Percentiles rank a stretch among this genome's conserved stretches.
phyloP scores from a whole-genome alignment of 129 eudicot genomes.

The Ambrosia trifida region DNA sequence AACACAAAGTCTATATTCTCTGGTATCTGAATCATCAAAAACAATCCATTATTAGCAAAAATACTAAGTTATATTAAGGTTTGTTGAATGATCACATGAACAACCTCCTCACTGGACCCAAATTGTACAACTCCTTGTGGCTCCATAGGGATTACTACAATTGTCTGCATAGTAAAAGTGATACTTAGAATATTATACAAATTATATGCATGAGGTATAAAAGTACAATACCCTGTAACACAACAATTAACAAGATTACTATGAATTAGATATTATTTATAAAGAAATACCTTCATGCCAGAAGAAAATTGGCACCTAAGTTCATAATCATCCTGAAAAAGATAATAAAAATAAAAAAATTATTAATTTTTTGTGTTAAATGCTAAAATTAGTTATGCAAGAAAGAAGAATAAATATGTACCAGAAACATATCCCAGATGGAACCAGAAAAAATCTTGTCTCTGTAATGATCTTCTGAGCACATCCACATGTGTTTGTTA shows the following conservation, averaged over 20 bases:
- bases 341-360: not conserved
- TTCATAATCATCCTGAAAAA: conserved; percentile 58
- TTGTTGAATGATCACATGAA: conserved; percentile 19
- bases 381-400: conserved; percentile 1
- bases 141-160: conserved; percentile 72
- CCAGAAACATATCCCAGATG: conserved; percentile 48
- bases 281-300: conserved; percentile 67
- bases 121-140: conserved; percentile 74
- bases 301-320: conserved; percentile 51
- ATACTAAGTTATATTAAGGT: not conserved
- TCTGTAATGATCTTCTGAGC: conserved; percentile 45
- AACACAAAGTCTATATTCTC: conserved; percentile 56
- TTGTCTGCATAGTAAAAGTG: conserved; percentile 62
- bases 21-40: conserved; percentile 46
- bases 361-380: not conserved
- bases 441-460: conserved; percentile 41
- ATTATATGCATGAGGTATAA: conserved; percentile 24
- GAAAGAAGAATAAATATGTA: conserved; percentile 20
- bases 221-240: conserved; percentile 2
- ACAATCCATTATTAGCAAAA: conserved; percentile 3
- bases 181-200: conserved; percentile 15
- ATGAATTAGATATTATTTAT: not conserved
- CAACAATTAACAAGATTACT: not conserved
- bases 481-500: conserved; percentile 70
- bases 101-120: conserved; percentile 77